Evolutionary conservation across 164 flowering plant genomes (phyloP).

Genomic region (Nelumbo lutea): DNA sequence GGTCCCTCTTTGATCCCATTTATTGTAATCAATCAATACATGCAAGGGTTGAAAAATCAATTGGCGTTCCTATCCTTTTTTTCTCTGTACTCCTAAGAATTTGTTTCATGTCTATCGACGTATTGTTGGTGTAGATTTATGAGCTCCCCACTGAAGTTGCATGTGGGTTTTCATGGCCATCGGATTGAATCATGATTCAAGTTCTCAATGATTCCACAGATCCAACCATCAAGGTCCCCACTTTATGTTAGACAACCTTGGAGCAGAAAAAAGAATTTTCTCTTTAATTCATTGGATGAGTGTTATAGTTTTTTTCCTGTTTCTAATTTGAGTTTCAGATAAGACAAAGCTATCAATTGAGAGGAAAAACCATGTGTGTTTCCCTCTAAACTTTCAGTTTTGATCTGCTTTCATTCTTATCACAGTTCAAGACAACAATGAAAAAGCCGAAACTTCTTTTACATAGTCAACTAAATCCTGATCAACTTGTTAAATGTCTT

Average conservation of each 20-base stretch:
- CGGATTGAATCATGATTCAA: conserved; percentile 84
- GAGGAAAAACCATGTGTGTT: background rate
- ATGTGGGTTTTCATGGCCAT: conserved; percentile 78
- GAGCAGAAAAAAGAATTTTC: background rate
- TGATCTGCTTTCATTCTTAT: background rate
- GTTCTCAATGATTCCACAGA: conserved; percentile 91
- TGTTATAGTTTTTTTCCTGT: background rate
- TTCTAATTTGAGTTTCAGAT: background rate
- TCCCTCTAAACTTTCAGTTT: background rate
- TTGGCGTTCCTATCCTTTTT: background rate
- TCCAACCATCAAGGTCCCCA: conserved; percentile 57
- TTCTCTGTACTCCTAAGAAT: conserved; percentile 11
- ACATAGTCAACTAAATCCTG: background rate
- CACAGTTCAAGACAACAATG: background rate
- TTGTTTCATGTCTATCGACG: conserved; percentile 1
- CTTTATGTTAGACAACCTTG: background rate
- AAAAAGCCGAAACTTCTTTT: background rate
- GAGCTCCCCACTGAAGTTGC: conserved; percentile 87
- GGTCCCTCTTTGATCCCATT: too few species aligned
- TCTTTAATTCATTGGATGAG: background rate
- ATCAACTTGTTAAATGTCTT: background rate
- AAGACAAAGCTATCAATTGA: background rate
- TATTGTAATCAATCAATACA: too few species aligned
- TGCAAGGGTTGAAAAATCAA: too few species aligned
- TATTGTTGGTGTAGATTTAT: conserved; percentile 47